Percentiles rank a stretch among this genome's conserved stretches.
phyloP scores from a whole-genome alignment of 2,329 filamentous ascomycete species.

The Hypoxylon sp. region DNA sequence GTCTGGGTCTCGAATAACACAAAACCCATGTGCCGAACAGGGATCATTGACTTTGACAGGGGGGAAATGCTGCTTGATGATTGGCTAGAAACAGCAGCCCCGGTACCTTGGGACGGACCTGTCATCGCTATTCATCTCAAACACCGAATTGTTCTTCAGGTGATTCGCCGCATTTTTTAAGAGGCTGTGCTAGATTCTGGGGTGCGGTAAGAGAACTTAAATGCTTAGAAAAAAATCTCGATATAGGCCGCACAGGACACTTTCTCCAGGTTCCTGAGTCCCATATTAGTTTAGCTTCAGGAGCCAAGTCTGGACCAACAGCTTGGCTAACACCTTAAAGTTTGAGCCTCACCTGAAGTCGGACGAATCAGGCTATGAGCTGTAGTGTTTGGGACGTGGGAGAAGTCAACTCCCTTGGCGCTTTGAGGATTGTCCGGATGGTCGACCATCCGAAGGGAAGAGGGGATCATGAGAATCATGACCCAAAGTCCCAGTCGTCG shows the following conservation, averaged over 20 bases:
- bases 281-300: constrained; percentile 29
- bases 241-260: constrained; percentile 16
- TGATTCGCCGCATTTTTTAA: constrained; percentile 22
- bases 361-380: constrained; percentile 33
- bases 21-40: constrained; percentile 30
- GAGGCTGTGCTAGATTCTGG: constrained; percentile 26
- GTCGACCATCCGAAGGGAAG: constrained; percentile 38
- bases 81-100: constrained; percentile 24
- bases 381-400: constrained; percentile 20
- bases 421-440: constrained; percentile 44
- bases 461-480: constrained; percentile 39
- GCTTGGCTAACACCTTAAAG: constrained; percentile 21
- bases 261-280: constrained; percentile 17
- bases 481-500: constrained; percentile 19
- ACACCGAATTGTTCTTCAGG: constrained; percentile 28
- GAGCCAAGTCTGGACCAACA: constrained; percentile 24
- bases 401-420: constrained; percentile 31
- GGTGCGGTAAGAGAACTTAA: constrained; percentile 21
- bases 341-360: constrained; percentile 31
- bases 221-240: constrained; percentile 5
- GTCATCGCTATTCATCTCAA: constrained; percentile 29
- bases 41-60: constrained; percentile 25
- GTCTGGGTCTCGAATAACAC: constrained; percentile 40
- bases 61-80: constrained; percentile 16
- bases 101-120: constrained; percentile 27